Evolutionary conservation across 108 stramenopile species (phyloP).

Genomic region (Thalassiosira profunda): DNA sequence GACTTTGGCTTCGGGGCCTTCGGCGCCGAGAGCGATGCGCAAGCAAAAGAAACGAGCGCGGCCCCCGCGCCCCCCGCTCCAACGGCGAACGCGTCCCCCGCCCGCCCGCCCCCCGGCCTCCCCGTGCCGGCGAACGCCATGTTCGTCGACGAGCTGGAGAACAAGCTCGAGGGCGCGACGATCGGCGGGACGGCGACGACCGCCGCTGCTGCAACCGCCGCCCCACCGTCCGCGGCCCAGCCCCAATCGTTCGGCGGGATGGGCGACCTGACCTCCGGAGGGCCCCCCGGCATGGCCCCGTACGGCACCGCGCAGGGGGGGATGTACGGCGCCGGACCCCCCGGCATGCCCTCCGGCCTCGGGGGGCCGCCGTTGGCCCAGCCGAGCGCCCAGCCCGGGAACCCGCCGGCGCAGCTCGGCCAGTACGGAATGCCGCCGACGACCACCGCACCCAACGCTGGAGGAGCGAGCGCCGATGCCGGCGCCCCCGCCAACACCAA

Average conservation of each 20-base stretch:
- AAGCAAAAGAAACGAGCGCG: slow-evolving; percentile 22
- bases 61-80: slow-evolving; percentile 14
- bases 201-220: slow-evolving; percentile 4
- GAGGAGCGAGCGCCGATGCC: slow-evolving; percentile 18
- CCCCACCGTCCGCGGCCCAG: slow-evolving; percentile 40
- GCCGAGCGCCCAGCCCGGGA: slow-evolving; percentile 9
- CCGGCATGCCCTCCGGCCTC: slow-evolving; percentile 33
- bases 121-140: slow-evolving; percentile 87
- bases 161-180: slow-evolving; percentile 70
- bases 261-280: slow-evolving; percentile 18
- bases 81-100: slow-evolving; percentile 53
- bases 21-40: slow-evolving; percentile 55
- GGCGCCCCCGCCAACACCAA: slow-evolving; percentile 36
- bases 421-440: slow-evolving; percentile 54
- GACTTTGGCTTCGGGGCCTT: slow-evolving; percentile 93
- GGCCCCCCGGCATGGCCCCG: slow-evolving; percentile 55
- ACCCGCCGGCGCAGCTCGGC: not conserved
- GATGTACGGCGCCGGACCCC: slow-evolving; percentile 46
- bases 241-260: slow-evolving; percentile 32
- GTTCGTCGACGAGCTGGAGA: slow-evolving; percentile 86
- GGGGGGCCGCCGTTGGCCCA: slow-evolving; percentile 10
- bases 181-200: slow-evolving; percentile 40
- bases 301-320: slow-evolving; percentile 74
- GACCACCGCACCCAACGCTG: slow-evolving; percentile 46
- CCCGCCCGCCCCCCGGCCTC: slow-evolving; percentile 88